Conservation (phyloP, 2,329 filamentous ascomycete species). For the Xylariaceae sp. region DNA sequence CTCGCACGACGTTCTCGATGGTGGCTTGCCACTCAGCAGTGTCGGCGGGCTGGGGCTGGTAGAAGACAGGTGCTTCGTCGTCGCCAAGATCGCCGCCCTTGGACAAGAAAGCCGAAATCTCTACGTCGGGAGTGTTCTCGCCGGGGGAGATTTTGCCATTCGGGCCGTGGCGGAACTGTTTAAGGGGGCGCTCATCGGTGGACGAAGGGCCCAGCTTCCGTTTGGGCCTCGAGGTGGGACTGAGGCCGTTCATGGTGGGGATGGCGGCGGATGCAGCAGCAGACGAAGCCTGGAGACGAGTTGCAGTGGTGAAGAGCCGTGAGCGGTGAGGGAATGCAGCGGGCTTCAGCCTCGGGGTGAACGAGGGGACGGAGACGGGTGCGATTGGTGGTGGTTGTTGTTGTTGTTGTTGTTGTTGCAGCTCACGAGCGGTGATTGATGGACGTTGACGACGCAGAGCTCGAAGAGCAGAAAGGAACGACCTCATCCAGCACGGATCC, state of each 20-base stretch:
- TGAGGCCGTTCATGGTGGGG: constrained; percentile 43
- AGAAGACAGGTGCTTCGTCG: constrained; percentile 40
- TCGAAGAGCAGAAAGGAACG: constrained; percentile 19
- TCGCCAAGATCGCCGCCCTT: constrained; percentile 40
- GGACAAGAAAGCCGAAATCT: constrained; percentile 26
- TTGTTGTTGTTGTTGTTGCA: constrained; percentile 4
- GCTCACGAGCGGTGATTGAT: constrained; percentile 14
- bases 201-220: constrained; percentile 48
- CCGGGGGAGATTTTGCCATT: constrained; percentile 51
- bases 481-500: constrained; percentile 24
- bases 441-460: constrained; percentile 13
- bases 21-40: constrained; percentile 92
- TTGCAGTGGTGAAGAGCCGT: not conserved
- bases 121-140: constrained; percentile 47
- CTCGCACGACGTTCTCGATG: constrained; percentile 89
- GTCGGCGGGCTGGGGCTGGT: constrained; percentile 44
- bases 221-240: constrained; percentile 45
- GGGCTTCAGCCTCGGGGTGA: not conserved
- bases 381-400: constrained; percentile 4
- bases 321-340: not conserved
- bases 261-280: not conserved
- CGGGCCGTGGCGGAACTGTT: constrained; percentile 39
- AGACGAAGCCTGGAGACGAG: constrained; percentile 2
- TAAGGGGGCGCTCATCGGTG: constrained; percentile 40
- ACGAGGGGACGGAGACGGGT: not conserved